Base-by-base conservation (phyloP, 2,329 filamentous ascomycete species). In the Pseudogymnoascus sp. region DNA sequence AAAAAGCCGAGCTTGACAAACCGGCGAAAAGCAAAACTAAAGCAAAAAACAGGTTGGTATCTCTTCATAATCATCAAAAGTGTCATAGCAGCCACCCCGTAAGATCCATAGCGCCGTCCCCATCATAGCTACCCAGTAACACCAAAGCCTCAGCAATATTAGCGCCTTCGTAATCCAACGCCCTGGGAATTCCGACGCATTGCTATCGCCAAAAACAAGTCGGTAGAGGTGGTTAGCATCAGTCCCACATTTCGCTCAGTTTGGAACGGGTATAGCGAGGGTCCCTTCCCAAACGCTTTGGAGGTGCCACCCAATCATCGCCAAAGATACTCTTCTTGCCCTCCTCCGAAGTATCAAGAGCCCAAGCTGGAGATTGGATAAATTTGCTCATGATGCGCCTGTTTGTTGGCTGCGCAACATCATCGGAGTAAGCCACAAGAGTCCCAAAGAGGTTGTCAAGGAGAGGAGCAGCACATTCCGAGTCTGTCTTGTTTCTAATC, bases 291-390 rank as follows among this genome's bases (percentile, higher is more conserved):
- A 21, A n/a, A 1, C 31, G 16, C 37, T 61, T 61, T 61, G 62
- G 62, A 10, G 56, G 46, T 37, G 18, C 36, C 11, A 25, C 60
- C 60, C 40, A 71, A 59, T 71, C 69, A 42, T 73, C 70, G 2
- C 71, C 71, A 65, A 72, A 74, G 46, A 69, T 65, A 31, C 65
- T 70, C 2, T 65, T 61, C 28, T 71, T 72, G 14, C 71, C 72
- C 25, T 68, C 64, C 11, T 65, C 59, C 16, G 62, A 68, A 3
- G 50, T 37, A 63, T 74, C 72, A 56, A 74, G 67, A 4, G 67
- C 64, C 46, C 66, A 68, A 10, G 62, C 61, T n/a, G 66, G 65
- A 60, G 65, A 63, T 12, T 66, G 64, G 16, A 44, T 34, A 40
- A 69, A 74, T 11, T 62, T 59, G 53, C 69, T 71, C 23, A 71